phyloP scores from a whole-genome alignment of 2,329 filamentous ascomycete genomes.

The Xylaria polymorpha region DNA sequence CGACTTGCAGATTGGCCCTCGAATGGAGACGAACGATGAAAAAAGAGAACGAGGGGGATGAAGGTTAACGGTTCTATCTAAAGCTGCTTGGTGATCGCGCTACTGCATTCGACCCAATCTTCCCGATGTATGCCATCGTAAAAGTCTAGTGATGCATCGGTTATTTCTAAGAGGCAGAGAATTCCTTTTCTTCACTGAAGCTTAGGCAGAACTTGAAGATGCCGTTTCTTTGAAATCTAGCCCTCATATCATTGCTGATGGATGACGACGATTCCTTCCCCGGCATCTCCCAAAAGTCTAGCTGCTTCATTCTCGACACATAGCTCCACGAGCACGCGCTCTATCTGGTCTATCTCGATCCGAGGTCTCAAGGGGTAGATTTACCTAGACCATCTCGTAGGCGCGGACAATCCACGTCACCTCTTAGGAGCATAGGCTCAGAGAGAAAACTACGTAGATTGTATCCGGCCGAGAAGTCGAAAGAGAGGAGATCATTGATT shows the following conservation, averaged over 20 bases:
- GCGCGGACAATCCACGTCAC: constrained; percentile 2
- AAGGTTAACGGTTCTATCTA: neutral
- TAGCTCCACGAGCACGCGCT: neutral
- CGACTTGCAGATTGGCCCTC: neutral
- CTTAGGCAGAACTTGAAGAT: neutral
- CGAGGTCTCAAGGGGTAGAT: neutral
- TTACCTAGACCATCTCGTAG: neutral
- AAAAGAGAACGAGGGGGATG: neutral
- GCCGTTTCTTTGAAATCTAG: neutral
- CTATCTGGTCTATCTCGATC: neutral
- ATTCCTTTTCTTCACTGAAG: neutral
- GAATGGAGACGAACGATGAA: neutral
- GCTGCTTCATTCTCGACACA: neutral
- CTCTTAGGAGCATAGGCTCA: neutral
- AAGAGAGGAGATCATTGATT: neutral
- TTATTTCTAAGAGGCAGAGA: no score
- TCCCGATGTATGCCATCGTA: neutral
- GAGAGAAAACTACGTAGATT: neutral
- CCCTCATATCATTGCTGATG: neutral
- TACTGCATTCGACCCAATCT: neutral
- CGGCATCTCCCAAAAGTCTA: neutral
- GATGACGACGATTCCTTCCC: neutral
- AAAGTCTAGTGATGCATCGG: neutral
- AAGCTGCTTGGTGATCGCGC: neutral
- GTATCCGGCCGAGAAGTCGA: neutral